Conservation (phyloP, 768 basidiomycete species). For the Kwoniella europaea region DNA sequence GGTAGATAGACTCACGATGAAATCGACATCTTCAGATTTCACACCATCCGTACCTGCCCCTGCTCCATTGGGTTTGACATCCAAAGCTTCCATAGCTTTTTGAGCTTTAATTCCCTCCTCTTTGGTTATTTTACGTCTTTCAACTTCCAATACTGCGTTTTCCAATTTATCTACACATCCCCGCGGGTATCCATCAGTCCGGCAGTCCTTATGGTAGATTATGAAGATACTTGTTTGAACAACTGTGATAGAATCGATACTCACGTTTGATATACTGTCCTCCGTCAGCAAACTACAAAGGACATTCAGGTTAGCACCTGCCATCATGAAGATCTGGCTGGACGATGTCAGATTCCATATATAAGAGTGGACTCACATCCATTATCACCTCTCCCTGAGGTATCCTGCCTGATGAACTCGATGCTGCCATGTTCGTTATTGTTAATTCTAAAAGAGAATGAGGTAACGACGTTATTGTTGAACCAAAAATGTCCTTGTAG, state of each 20-base stretch:
- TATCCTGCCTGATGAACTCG: slow-evolving; percentile 46
- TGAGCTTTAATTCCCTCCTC: slow-evolving; percentile 50
- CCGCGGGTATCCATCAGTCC: neutral
- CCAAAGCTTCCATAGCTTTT: slow-evolving; percentile 44
- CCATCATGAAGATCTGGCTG: neutral
- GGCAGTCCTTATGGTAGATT: no score
- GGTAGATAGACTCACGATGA: slow-evolving; percentile 34
- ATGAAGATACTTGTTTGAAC: neutral
- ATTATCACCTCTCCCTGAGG: slow-evolving; percentile 54
- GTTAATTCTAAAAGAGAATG: neutral
- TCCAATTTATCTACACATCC: slow-evolving; percentile 42
- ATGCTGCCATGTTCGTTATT: slow-evolving; percentile 29
- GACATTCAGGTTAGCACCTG: neutral
- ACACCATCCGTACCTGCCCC: slow-evolving; percentile 9
- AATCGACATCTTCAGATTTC: slow-evolving; percentile 47
- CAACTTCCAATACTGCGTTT: slow-evolving; percentile 43
- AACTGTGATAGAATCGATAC: neutral
- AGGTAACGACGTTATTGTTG: neutral
- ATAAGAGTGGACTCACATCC: slow-evolving; percentile 39
- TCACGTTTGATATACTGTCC: slow-evolving; percentile 51
- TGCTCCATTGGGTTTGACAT: slow-evolving; percentile 26
- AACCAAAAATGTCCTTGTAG: neutral
- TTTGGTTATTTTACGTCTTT: slow-evolving; percentile 40
- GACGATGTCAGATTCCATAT: neutral
- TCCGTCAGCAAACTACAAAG: slow-evolving; percentile 47